Conservation (phyloP, 768 basidiomycete genomes). For the Dentipellis sp. region DNA sequence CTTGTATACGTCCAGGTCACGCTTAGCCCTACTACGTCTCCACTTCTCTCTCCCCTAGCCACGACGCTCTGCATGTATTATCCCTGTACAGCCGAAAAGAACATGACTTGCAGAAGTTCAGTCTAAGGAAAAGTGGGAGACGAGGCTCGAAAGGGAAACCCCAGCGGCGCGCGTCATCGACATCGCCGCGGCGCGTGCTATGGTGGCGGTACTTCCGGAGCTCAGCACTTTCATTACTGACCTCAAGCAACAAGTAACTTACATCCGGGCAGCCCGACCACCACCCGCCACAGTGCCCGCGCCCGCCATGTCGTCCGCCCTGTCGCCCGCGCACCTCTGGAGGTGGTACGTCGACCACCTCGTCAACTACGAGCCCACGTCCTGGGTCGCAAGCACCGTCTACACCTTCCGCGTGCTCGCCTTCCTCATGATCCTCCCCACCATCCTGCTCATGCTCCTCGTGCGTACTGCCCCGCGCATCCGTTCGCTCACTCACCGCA, state of each 20-base stretch:
- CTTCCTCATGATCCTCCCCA: constrained; percentile 33
- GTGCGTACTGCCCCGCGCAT: constrained; percentile 30
- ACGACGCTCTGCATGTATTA: too few species aligned
- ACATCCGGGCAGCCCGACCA: background rate
- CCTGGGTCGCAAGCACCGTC: constrained; percentile 60
- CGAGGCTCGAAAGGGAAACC: too few species aligned
- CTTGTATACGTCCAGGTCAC: too few species aligned
- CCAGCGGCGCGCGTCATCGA: background rate
- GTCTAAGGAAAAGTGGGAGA: too few species aligned
- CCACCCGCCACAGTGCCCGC: background rate
- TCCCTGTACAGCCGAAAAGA: too few species aligned
- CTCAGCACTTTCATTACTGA: background rate
- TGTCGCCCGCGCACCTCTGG: constrained; percentile 44
- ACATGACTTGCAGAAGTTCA: too few species aligned
- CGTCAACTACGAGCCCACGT: constrained; percentile 52
- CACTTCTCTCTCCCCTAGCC: too few species aligned
- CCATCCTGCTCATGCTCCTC: constrained; percentile 55
- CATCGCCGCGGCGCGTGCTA: too few species aligned
- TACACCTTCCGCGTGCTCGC: constrained; percentile 59
- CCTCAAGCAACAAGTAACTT: background rate
- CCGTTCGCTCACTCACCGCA: background rate
- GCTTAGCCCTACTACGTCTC: too few species aligned
- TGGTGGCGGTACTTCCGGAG: background rate
- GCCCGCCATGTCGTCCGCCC: constrained; percentile 13
- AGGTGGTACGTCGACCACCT: constrained; percentile 50